A percentile compares a stretch with the other conserved stretches of the same genome.
Evolutionary conservation across 2,329 filamentous ascomycete genomes (phyloP).

Genomic region (Fusarium sp.): DNA sequence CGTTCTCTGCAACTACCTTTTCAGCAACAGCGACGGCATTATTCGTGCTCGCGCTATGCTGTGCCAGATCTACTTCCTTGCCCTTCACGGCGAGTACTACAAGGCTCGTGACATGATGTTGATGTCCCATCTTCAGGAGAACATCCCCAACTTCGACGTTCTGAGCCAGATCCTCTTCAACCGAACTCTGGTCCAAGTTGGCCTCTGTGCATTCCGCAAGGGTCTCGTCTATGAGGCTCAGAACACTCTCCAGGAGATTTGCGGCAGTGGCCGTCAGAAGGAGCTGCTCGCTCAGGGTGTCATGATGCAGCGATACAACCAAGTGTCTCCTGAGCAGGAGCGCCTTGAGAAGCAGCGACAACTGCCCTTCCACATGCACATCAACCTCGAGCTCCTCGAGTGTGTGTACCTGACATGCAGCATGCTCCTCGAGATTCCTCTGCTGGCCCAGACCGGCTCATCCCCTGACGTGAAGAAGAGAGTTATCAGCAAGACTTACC

Average conservation of each 20-base stretch:
- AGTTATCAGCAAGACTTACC: conserved; percentile 99
- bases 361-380: conserved; percentile 99
- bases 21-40: conserved; percentile 93
- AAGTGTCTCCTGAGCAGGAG: conserved; percentile 97
- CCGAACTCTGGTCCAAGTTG: conserved; percentile 95
- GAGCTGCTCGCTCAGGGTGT: conserved; percentile 97
- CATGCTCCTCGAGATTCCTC: conserved; percentile 98
- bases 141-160: conserved; percentile 95
- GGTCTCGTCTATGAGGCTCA: conserved; percentile 98
- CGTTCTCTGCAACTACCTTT: conserved; percentile 93
- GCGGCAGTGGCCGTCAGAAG: conserved; percentile 96
- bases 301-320: conserved; percentile 96
- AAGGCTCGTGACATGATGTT: conserved; percentile 98
- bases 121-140: conserved; percentile 99
- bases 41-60: conserved; percentile 97
- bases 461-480: conserved; percentile 97
- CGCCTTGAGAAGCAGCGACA: conserved; percentile 96
- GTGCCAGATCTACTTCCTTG: conserved; percentile 98
- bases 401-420: conserved; percentile 99
- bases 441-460: conserved; percentile 95
- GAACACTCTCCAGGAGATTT: conserved; percentile 97
- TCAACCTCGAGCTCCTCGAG: conserved; percentile 97
- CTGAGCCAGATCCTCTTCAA: conserved; percentile 99
- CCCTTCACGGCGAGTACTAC: conserved; percentile 98
- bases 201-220: conserved; percentile 96